A percentile compares a stretch with the other conserved stretches of the same genome.
These are phyloP conservation scores for Pleurotus sapidus DNA, from an alignment of 768 basidiomycete species.

Conservation along the genomic window DNA sequence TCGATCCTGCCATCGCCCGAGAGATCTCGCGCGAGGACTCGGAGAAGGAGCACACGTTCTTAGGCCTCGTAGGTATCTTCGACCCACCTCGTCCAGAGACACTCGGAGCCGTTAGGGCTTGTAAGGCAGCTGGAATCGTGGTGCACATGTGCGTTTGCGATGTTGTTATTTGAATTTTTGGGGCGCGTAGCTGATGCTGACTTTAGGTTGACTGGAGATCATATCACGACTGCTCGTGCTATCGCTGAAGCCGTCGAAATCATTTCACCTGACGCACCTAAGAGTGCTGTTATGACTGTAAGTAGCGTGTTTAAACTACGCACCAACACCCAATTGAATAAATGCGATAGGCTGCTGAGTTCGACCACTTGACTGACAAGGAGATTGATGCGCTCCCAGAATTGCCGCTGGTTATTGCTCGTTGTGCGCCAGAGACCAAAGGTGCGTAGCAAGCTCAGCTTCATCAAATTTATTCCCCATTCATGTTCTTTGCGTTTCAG, in stretches of 20 bases:
- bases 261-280: conserved; percentile 34
- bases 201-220: conserved; percentile 51
- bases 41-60: conserved; percentile 45
- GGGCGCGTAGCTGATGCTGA: background rate
- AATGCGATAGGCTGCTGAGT: conserved; percentile 33
- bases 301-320: background rate
- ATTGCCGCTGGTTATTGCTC: conserved; percentile 56
- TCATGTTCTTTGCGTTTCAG: conserved; percentile 14
- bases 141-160: conserved; percentile 32
- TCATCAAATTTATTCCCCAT: background rate
- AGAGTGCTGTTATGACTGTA: conserved; percentile 37
- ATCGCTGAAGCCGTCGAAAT: conserved; percentile 52
- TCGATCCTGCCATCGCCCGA: conserved; percentile 19
- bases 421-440: conserved; percentile 55
- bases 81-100: conserved; percentile 58
- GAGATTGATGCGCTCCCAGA: conserved; percentile 47
- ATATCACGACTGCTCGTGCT: conserved; percentile 50
- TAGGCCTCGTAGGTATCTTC: conserved; percentile 52
- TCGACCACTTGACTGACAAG: conserved; percentile 50
- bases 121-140: conserved; percentile 51
- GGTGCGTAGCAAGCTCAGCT: conserved; percentile 13
- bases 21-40: conserved; percentile 37
- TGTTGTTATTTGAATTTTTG: background rate
- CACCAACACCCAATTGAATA: background rate
- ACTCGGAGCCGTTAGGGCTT: conserved; percentile 46